Conservation (phyloP, 345 rosid species). For the Diplotaxis tenuifolia region DNA sequence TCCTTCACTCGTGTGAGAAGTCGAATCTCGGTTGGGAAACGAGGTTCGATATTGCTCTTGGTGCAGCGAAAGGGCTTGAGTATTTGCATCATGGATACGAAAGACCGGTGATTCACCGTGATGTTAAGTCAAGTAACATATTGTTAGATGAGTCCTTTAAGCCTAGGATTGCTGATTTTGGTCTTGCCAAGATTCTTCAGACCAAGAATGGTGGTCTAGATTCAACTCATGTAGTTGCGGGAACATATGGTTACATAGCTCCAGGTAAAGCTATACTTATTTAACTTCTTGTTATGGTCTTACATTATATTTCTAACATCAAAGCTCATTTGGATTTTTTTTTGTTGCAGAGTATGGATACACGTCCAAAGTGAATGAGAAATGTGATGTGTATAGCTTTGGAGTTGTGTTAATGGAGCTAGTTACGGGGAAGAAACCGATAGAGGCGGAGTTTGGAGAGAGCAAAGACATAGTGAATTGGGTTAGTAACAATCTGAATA, state of each 20-base stretch:
- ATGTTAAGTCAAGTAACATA: constrained; percentile 86
- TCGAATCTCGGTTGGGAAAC: constrained; percentile 82
- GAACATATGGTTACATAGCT: constrained; percentile 94
- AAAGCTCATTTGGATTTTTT: no score
- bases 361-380: constrained; percentile 74
- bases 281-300: background rate
- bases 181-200: constrained; percentile 87
- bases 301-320: background rate
- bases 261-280: constrained; percentile 58
- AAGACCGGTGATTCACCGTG: constrained; percentile 74
- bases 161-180: constrained; percentile 95
- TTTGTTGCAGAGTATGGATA: constrained; percentile 77
- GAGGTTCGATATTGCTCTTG: constrained; percentile 49
- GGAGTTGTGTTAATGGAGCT: constrained; percentile 95
- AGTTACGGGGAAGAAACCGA: constrained; percentile 76
- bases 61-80: constrained; percentile 62
- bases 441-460: constrained; percentile 77
- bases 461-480: constrained; percentile 76
- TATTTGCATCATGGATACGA: constrained; percentile 83
- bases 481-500: constrained; percentile 60
- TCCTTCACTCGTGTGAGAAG: constrained; percentile 59
- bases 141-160: constrained; percentile 73
- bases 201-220: constrained; percentile 46
- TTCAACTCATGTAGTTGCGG: constrained; percentile 73
- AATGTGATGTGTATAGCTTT: constrained; percentile 90